Percentiles rank a stretch among this genome's conserved stretches.
phyloP scores from a whole-genome alignment of 2,329 filamentous ascomycete genomes.

The Grosmannia clavigera region DNA sequence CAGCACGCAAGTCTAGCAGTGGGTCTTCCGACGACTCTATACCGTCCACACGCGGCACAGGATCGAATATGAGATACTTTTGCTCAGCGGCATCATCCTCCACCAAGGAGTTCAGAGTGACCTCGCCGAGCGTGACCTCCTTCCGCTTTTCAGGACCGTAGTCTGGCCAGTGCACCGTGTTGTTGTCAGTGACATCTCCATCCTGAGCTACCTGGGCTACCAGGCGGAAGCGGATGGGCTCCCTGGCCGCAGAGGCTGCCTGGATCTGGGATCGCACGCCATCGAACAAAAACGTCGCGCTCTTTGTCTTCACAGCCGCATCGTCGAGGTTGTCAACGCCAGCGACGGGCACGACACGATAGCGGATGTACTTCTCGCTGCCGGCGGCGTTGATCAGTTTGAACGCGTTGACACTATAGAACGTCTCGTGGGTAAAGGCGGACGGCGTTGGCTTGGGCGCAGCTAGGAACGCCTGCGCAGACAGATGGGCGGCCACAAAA shows the following conservation, averaged over 20 bases:
- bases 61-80: constrained; percentile 45
- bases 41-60: constrained; percentile 42
- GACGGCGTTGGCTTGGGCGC: constrained; percentile 35
- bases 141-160: constrained; percentile 38
- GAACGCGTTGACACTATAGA: constrained; percentile 36
- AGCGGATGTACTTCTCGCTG: constrained; percentile 32
- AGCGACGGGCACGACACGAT: constrained; percentile 32
- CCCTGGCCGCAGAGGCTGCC: constrained; percentile 8
- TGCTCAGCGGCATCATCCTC: constrained; percentile 29
- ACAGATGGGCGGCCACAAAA: constrained; percentile 32
- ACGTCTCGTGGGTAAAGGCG: constrained; percentile 35
- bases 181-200: constrained; percentile 17
- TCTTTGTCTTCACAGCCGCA: constrained; percentile 24
- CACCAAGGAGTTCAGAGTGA: constrained; percentile 29
- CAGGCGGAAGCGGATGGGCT: constrained; percentile 31
- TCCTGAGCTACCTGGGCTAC: constrained; percentile 30
- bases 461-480: constrained; percentile 33
- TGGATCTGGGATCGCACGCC: constrained; percentile 22
- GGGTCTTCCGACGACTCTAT: constrained; percentile 41
- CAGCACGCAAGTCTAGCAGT: constrained; percentile 41
- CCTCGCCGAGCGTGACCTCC: constrained; percentile 35
- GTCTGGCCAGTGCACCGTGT: constrained; percentile 34
- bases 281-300: constrained; percentile 33
- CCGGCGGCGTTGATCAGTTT: constrained; percentile 27
- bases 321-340: constrained; percentile 27